Evolutionary conservation across 208 protist genomes (phyloP), one percentile per base, ranked within the genome.

Genomic region (Leptomonas pyrrhocoris): DNA sequence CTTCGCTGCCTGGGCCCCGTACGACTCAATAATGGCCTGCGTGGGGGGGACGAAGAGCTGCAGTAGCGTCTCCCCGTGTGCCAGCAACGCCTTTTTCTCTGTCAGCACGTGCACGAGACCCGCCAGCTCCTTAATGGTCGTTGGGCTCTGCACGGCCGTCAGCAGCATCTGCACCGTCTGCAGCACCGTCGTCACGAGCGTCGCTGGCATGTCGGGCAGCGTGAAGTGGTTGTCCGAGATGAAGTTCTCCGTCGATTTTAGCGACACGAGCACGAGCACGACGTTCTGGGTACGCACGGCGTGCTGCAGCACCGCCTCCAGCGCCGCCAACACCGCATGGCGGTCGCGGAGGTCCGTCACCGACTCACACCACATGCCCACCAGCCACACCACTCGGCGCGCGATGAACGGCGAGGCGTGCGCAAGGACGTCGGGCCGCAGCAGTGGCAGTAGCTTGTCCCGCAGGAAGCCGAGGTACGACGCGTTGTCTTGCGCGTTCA

Each of bases 281-380:
- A 73, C 42, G 55, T 57, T 72, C 13, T 36, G 49, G 15, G 59
- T 77, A 3, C 63, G 63, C 19, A 46, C 27, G 30, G 79, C 66
- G 23, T 72, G 50, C 28, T 74, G 63, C 25, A 94, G 56, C 42
- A 95, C 66, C 45, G 62, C 68, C 40, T 80, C 75, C n/a, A 95
- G 66, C 0, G 83, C 81, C 0, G 58, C 51, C 50, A 94, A 83
- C 0, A 96, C 83, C 27, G 71, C 38, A 25, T 48, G 61, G 5
- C 91, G 88, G 21, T 83, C 28, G 16, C 18, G 36, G 3, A 58
- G 27, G 40, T 84, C 43, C 0, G 60, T 67, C 0, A 92, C 84
- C 1, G 86, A 89, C 56, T 89, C 91, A 45, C 91, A 96, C 89
- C 91, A 96, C 91, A 94, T 94, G 0, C 91, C 91, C 18, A 93